Evolutionary conservation across 1,284 basidiomycete species (phyloP).

Genomic region (Trichosporon sp.): DNA sequence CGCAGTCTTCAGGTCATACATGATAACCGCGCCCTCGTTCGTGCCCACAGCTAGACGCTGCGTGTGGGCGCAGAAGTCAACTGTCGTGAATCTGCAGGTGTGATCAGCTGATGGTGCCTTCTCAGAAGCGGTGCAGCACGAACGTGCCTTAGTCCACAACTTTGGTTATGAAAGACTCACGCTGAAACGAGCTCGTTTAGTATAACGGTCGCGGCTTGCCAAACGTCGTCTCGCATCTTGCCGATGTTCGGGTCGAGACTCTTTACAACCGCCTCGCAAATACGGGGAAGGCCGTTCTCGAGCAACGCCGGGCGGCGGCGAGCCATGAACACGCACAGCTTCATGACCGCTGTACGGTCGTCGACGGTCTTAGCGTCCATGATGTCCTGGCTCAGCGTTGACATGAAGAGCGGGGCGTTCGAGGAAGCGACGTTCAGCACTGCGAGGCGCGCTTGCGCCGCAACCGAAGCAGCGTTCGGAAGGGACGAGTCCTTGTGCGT

Average conservation of each 20-base stretch:
- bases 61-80: constrained; percentile 82
- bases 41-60: constrained; percentile 94
- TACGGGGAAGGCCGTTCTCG: constrained; percentile 78
- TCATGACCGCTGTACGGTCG: constrained; percentile 85
- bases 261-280: constrained; percentile 95
- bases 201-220: constrained; percentile 91
- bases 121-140: background rate
- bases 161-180: constrained; percentile 60
- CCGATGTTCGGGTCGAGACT: constrained; percentile 90
- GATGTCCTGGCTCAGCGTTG: constrained; percentile 88
- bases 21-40: constrained; percentile 85
- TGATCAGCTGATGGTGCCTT: background rate
- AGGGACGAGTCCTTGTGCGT: constrained; percentile 69
- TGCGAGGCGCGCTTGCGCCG: constrained; percentile 68
- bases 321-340: constrained; percentile 90
- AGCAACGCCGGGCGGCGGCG: constrained; percentile 87
- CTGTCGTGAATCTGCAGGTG: constrained; percentile 74
- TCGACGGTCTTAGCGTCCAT: constrained; percentile 75
- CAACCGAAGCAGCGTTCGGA: constrained; percentile 34
- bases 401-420: constrained; percentile 91
- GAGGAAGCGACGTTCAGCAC: constrained; percentile 80
- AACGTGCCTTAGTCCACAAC: background rate
- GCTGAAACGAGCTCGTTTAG: constrained; percentile 84
- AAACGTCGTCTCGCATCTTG: constrained; percentile 78
- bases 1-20: constrained; percentile 95